Evolutionary conservation across 1,139 yeast species (phyloP), one percentile per base, ranked within the genome.

Genomic region (Kurtzmaniella quercitrusa): DNA sequence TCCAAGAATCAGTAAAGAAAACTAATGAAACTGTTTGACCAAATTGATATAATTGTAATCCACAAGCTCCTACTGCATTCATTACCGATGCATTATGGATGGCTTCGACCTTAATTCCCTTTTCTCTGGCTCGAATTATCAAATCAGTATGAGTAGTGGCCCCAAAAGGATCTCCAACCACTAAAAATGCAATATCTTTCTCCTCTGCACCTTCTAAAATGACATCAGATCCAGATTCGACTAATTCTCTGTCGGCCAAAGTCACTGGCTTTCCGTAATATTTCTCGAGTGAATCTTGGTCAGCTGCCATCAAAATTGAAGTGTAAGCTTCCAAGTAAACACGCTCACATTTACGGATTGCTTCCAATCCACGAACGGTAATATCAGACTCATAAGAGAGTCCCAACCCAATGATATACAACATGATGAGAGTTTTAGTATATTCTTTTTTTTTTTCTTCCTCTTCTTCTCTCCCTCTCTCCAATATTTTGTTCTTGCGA

Each of bases 61-160:
- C 98, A 69, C 97, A 90, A 1, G 97, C 95, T 12, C 98, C 98
- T 19, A 93, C 95, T 0, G 98, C 98, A 61, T 93, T 93, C 97
- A 93, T 90, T 18, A 93, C 95, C 19, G 96, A 87, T 2, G 98
- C 98, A 64, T 93, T 93, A 67, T 93, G 98, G 47, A 93, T 80
- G 41, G 87, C 79, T 58, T 87, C 94, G 39, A 87, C 89, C 45
- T 76, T 70, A 58, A 93, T 88, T 1, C 80, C 81, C 50, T 83
- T 73, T 63, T 87, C 95, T 54, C 95, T 78, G 31, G 98, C 98
- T 55, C 98, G 75, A 47, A 93, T 77, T 36, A 90, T 89, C 51
- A 93, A 75, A 66, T 93, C 98, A 0, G 97, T 89, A 64, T 93
- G 98, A 0, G 98, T 93, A 4, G 98, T 93, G 37, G 98, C 98